Base-by-base conservation (phyloP, 2,329 filamentous ascomycete genomes). In the Escovopsis weberi region DNA sequence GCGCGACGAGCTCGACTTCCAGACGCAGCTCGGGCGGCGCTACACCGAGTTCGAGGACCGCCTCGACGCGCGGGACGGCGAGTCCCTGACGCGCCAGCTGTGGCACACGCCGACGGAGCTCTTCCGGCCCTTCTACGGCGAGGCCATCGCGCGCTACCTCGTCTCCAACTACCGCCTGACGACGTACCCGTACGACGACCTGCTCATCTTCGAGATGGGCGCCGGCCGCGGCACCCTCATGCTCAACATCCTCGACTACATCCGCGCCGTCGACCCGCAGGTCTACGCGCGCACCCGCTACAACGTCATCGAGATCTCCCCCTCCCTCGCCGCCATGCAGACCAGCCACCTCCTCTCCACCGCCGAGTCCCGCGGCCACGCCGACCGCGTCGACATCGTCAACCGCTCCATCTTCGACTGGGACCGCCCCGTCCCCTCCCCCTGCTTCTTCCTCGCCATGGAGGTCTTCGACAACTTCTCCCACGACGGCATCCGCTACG, bases 21-120 rank as follows among this genome's bases (percentile, higher is more conserved):
- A 93, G 60, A 63, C 71, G 36, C 64, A 84, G 48, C 70, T 96
- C 1, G 80, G 85, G 35, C 69, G 79, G 50, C 78, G 86, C 48
- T 98, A 96, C 60, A 83, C 78, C 38, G 78, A 85, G 50, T 96
- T 98, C 55, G 91, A 98, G 63, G 86, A 96, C 58, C 67, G 69
- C 19, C 75, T 98, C 45, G 93, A 98, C 59, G 74, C 72, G 38
- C 70, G 75, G 45, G 69, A 80, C 19, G 63, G 64, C 41, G 75
- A 75, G 38, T 77, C 83, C 43, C 85, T 65, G 39, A 82, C 85
- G 35, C 78, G 91, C 9, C 91, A 98, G 66, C 71, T 98, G 38
- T 98, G 91, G 91, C 93, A 98, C 62, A 98, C 91, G 11, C 91
- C 93, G 0, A 98, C 91, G 0, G 91, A 98, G 66, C 77, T 98